Conservation (phyloP, 306 rosid genomes). For the Dalbergia oliveri region DNA sequence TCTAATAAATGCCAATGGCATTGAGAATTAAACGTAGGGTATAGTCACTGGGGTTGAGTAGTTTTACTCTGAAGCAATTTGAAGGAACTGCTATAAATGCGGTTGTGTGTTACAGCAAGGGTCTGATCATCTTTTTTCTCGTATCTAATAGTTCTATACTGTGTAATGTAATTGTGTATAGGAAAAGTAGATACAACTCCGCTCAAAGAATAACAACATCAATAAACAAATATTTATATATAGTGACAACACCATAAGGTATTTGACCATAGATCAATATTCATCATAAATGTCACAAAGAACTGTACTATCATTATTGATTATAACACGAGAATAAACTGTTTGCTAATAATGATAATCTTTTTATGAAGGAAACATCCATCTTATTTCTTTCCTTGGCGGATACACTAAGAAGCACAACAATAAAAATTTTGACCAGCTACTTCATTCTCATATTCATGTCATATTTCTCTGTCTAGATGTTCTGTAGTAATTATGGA, state of each 20-base stretch:
- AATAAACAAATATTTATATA: background rate
- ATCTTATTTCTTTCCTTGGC: conserved; percentile 3
- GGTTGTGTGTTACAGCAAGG: conserved; percentile 20
- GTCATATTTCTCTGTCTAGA: conserved; percentile 45
- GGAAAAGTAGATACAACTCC: background rate
- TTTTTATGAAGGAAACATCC: conserved; percentile 24
- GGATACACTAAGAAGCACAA: conserved; percentile 29
- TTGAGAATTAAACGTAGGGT: conserved; percentile 42
- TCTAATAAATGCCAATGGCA: conserved; percentile 68
- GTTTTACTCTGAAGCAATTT: conserved; percentile 48
- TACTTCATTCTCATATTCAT: conserved; percentile 28
- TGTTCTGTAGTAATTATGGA: conserved; percentile 32
- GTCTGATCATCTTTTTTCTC: conserved; percentile 21
- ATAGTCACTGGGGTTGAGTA: conserved; percentile 31
- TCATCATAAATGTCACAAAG: conserved; percentile 33
- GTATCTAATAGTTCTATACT: background rate
- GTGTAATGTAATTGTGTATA: background rate
- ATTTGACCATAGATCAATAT: background rate
- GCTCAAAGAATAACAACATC: background rate
- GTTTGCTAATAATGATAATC: conserved; percentile 29
- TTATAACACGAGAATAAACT: conserved; percentile 31
- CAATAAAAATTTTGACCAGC: conserved; percentile 36
- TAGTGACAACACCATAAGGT: conserved; percentile 12
- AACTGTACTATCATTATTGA: conserved; percentile 30
- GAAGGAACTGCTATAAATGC: conserved; percentile 56